These are phyloP conservation scores for Backusella mclennaniae DNA, from an alignment of 192 early-diverging fungal genomes.

Conservation along the genomic window DNA sequence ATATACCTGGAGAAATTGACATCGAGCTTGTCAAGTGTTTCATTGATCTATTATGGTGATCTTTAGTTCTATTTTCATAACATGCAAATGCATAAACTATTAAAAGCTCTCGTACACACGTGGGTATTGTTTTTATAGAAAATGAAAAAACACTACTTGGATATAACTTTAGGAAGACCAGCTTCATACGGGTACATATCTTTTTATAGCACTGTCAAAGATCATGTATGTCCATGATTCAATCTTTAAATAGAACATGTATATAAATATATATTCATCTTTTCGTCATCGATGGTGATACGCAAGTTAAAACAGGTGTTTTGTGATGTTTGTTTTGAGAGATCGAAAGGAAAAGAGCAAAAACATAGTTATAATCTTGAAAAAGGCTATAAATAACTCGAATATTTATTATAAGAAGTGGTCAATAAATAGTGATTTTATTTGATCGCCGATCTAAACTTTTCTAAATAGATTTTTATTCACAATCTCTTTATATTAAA, in stretches of 20 bases:
- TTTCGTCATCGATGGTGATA: neutral
- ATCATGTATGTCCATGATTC: neutral
- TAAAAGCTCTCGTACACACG: neutral
- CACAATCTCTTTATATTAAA: neutral
- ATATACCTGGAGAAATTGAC: too few relatives aligned
- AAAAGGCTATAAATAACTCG: neutral
- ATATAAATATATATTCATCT: neutral
- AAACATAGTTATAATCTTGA: neutral
- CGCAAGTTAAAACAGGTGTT: neutral
- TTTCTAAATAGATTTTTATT: neutral
- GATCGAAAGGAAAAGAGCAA: neutral
- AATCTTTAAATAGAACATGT: neutral
- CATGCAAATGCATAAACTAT: neutral
- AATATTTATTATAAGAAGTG: neutral
- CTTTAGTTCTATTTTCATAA: neutral
- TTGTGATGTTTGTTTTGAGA: neutral
- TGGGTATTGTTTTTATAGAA: neutral
- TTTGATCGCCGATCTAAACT: conserved; percentile 3
- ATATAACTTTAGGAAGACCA: neutral
- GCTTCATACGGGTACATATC: neutral
- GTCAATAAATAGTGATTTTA: neutral
- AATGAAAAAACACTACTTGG: neutral
- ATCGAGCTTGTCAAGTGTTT: neutral
- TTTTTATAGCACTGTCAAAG: conserved; percentile 2
- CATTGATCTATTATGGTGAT: neutral